A percentile compares a stretch with the other conserved stretches of the same genome.
Evolutionary conservation across 371 early-diverging fungal genomes (phyloP).

Genomic region (Cokeromyces recurvatus): DNA sequence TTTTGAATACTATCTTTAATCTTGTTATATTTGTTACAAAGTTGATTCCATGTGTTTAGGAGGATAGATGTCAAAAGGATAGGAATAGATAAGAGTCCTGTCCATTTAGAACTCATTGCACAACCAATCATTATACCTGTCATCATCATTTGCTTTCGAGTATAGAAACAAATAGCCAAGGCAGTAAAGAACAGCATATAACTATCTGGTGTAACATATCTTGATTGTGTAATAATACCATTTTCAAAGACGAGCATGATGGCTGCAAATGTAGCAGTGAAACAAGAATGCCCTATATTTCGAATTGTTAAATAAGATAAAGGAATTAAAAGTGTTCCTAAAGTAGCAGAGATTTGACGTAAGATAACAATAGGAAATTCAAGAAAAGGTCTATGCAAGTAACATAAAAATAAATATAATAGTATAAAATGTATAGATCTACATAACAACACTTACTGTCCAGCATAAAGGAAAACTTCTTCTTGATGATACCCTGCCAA

Average conservation of each 20-base stretch:
- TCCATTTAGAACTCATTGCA: conserved; percentile 38
- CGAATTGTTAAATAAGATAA: conserved; percentile 26
- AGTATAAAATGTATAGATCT: neutral
- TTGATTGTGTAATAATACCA: conserved; percentile 32
- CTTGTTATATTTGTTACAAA: conserved; percentile 64
- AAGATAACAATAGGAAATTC: conserved; percentile 22
- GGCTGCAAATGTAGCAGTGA: conserved; percentile 28
- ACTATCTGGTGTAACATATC: conserved; percentile 22
- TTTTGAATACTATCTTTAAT: conserved; percentile 37
- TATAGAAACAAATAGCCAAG: conserved; percentile 14
- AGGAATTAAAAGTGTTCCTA: conserved; percentile 27
- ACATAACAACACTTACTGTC: conserved; percentile 49
- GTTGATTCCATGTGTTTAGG: conserved; percentile 75
- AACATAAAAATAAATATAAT: neutral
- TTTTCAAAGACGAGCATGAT: conserved; percentile 4
- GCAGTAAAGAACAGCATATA: conserved; percentile 18
- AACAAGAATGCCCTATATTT: conserved; percentile 20
- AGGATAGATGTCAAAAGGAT: conserved; percentile 56
- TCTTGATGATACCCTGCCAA: conserved; percentile 79
- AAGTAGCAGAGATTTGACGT: conserved; percentile 19
- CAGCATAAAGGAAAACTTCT: conserved; percentile 80
- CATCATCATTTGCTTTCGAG: conserved; percentile 17
- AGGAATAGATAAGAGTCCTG: conserved; percentile 14
- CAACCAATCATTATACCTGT: neutral
- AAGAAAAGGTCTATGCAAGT: conserved; percentile 10